Conservation (phyloP, 345 rosid species). For the Capsella bursapastoris region DNA sequence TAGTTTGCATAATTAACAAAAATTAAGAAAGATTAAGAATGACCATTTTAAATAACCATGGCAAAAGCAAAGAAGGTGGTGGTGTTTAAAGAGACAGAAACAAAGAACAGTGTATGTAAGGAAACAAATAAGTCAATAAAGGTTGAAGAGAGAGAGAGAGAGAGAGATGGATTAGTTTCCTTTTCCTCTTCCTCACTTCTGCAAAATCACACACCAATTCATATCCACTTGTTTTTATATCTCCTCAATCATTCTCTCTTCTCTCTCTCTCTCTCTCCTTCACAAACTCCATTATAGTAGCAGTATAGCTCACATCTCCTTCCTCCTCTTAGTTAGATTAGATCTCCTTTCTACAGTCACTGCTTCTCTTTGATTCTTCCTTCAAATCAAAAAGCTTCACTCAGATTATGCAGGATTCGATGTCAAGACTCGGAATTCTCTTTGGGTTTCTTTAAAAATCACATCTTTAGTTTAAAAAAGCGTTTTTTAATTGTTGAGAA, state of each 20-base stretch:
- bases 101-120: conserved; percentile 22
- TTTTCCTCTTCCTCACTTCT: neutral
- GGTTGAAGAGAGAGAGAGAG: conserved; percentile 6
- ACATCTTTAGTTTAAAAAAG: conserved; percentile 11
- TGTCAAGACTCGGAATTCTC: neutral
- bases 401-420: neutral
- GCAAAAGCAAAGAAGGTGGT: neutral
- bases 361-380: neutral
- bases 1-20: neutral
- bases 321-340: neutral
- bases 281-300: conserved; percentile 35
- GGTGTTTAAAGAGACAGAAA: neutral
- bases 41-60: neutral
- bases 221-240: conserved; percentile 45
- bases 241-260: conserved; percentile 38
- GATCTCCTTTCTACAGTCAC: conserved; percentile 37
- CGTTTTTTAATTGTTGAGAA: neutral
- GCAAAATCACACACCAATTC: conserved; percentile 29
- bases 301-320: neutral
- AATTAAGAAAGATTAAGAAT: neutral
- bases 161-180: conserved; percentile 32
- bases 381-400: neutral
- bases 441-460: conserved; percentile 9
- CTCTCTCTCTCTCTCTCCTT: neutral
- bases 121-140: conserved; percentile 40